These are phyloP conservation scores for Emericellopsis atlantica DNA, from an alignment of 2,329 filamentous ascomycete genomes.

Conservation along the genomic window DNA sequence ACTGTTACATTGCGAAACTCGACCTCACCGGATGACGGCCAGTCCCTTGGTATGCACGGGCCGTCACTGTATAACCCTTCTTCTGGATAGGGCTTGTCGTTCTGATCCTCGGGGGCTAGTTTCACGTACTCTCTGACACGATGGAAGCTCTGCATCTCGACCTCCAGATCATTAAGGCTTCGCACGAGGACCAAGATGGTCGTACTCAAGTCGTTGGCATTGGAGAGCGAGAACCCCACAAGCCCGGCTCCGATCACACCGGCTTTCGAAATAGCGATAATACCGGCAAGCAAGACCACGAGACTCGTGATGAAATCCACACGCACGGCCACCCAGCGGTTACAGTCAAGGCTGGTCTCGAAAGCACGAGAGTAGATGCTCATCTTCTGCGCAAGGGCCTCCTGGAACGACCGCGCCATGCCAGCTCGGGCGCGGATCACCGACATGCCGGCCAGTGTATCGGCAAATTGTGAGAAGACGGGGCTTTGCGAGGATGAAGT, in stretches of 20 bases:
- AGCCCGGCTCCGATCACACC: conserved; percentile 1
- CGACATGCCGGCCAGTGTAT: conserved; percentile 34
- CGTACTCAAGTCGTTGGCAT: conserved; percentile 39
- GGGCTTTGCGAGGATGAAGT: conserved; percentile 35
- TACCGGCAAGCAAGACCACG: conserved; percentile 35
- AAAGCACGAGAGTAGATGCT: conserved; percentile 30
- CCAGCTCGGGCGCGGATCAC: conserved; percentile 37
- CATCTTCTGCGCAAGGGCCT: conserved; percentile 36
- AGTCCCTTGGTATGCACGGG: conserved; percentile 25
- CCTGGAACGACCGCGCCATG: conserved; percentile 33
- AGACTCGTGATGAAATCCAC: conserved; percentile 41
- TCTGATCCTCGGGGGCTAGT: conserved; percentile 29
- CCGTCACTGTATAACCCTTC: conserved; percentile 27
- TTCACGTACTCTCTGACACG: conserved; percentile 35
- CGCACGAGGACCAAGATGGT: conserved; percentile 39
- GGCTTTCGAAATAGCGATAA: conserved; percentile 28
- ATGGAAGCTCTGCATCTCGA: conserved; percentile 42
- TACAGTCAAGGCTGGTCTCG: conserved; percentile 40
- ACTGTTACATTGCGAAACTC: conserved; percentile 39
- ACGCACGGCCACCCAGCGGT: conserved; percentile 43
- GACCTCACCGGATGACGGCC: conserved; percentile 32
- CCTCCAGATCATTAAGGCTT: conserved; percentile 41
- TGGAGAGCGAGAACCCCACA: conserved; percentile 28
- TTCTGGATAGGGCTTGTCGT: conserved; percentile 23
- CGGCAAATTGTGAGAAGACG: conserved; percentile 43